Conservation (phyloP, 805 yeast genomes). For the Kazachstania martiniae region DNA sequence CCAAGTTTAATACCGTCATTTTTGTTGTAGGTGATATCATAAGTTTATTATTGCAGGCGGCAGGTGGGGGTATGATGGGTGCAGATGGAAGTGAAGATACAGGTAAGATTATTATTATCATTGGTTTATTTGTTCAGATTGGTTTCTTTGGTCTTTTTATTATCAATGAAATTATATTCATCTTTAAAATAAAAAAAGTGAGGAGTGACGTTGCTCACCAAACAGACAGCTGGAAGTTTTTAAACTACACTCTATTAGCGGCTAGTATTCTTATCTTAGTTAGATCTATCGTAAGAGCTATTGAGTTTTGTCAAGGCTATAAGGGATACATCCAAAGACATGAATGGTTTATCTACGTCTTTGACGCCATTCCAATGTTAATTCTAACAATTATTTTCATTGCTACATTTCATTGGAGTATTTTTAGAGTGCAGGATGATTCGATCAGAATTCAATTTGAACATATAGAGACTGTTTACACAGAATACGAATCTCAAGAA, state of each 20-base stretch:
- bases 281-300: slow-evolving; percentile 26
- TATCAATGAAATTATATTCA: slow-evolving; percentile 10
- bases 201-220: slow-evolving; percentile 1
- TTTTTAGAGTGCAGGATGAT: not conserved
- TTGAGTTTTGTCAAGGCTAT: slow-evolving; percentile 25
- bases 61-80: slow-evolving; percentile 27
- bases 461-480: too few species aligned
- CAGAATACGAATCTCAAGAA: too few species aligned
- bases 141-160: slow-evolving; percentile 24
- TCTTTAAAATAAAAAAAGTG: slow-evolving; percentile 4
- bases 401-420: not conserved
- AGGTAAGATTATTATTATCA: slow-evolving; percentile 20
- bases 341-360: slow-evolving; percentile 21
- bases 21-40: slow-evolving; percentile 27
- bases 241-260: slow-evolving; percentile 7
- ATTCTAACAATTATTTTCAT: slow-evolving; percentile 8
- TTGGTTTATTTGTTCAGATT: slow-evolving; percentile 26
- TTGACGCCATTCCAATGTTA: slow-evolving; percentile 26
- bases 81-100: not conserved
- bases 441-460: not conserved
- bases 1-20: slow-evolving; percentile 17
- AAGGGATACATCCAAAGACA: slow-evolving; percentile 20
- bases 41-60: slow-evolving; percentile 23
- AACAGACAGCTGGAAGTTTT: slow-evolving; percentile 7
- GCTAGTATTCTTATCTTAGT: slow-evolving; percentile 17